Conservation (phyloP, 345 rosid genomes). For the Excoecaria cochinchinensis region DNA sequence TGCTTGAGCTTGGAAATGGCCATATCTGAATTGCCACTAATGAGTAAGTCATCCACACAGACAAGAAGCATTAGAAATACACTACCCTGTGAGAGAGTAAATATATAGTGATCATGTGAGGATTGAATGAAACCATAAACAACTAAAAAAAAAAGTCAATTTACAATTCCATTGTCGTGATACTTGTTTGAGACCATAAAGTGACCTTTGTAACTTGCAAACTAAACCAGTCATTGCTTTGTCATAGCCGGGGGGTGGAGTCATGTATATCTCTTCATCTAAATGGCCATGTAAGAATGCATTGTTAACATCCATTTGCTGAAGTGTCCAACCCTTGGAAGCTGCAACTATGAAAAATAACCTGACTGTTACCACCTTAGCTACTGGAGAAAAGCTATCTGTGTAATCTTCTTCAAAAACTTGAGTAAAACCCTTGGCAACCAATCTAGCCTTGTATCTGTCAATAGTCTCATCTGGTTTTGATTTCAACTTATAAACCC, state of each 20-base stretch:
- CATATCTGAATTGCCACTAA: neutral
- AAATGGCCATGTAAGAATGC: neutral
- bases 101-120: neutral
- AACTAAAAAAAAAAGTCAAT: neutral
- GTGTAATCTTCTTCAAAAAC: neutral
- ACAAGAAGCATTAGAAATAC: neutral
- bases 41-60: neutral
- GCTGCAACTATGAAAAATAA: neutral
- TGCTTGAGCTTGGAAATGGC: neutral
- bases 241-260: neutral
- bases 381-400: neutral
- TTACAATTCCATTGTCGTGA: neutral
- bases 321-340: no score
- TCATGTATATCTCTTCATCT: neutral
- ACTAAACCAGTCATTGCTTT: neutral
- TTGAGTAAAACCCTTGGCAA: neutral
- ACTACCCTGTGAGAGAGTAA: rapidly evolving
- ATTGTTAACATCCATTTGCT: neutral
- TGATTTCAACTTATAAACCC: neutral
- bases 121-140: neutral
- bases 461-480: neutral
- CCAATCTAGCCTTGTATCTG: neutral
- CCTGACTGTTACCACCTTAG: neutral
- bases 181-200: neutral
- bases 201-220: neutral